Conservation (phyloP, 1,284 basidiomycete species). For the Cryptococcus jaspeensis region DNA sequence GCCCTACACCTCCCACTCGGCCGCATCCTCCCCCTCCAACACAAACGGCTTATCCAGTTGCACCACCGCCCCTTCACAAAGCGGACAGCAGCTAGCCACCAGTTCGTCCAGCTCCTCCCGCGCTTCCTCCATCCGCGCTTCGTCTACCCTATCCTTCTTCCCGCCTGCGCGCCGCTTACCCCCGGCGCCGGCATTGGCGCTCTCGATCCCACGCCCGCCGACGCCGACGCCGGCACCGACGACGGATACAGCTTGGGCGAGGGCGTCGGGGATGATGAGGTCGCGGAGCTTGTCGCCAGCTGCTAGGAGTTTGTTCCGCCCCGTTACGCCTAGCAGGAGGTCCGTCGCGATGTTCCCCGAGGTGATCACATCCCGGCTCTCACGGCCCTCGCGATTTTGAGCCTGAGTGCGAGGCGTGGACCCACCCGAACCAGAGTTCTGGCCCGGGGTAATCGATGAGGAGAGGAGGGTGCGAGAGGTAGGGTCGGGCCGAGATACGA, state of each 20-base stretch:
- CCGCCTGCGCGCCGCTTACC: constrained; percentile 49
- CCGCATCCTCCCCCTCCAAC: constrained; percentile 72
- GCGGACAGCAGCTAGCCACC: constrained; percentile 78
- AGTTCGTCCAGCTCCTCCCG: constrained; percentile 81
- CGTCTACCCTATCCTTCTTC: constrained; percentile 54
- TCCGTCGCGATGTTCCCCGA: constrained; percentile 42
- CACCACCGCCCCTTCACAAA: constrained; percentile 81
- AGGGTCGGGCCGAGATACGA: constrained; percentile 58
- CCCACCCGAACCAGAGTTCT: constrained; percentile 17
- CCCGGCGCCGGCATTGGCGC: constrained; percentile 63
- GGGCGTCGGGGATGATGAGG: constrained; percentile 85
- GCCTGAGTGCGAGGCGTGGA: constrained; percentile 29
- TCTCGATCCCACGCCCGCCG: constrained; percentile 50
- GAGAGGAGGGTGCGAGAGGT: constrained; percentile 41
- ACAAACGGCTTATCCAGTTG: constrained; percentile 85
- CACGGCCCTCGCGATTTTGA: too few relatives aligned
- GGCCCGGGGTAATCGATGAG: constrained; percentile 26
- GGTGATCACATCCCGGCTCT: constrained; percentile 2
- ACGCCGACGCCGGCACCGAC: constrained; percentile 48
- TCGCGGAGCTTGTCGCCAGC: constrained; percentile 86
- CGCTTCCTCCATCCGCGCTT: constrained; percentile 57
- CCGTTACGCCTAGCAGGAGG: constrained; percentile 53
- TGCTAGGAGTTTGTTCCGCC: constrained; percentile 75
- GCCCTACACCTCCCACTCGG: constrained; percentile 74
- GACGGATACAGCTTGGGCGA: constrained; percentile 59